Conservation (phyloP, 257 asterid species). For the Solanum chmielewskii region DNA sequence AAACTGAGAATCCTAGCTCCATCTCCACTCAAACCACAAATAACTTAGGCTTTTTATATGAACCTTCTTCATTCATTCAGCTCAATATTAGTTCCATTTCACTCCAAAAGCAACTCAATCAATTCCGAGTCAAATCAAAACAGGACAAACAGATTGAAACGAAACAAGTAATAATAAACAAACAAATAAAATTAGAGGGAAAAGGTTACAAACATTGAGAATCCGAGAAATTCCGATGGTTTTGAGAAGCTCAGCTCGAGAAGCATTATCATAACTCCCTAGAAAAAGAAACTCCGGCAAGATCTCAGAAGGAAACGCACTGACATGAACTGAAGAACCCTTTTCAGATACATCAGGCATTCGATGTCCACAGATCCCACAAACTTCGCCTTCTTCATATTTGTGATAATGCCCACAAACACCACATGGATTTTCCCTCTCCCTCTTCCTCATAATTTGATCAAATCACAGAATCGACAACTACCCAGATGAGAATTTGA, state of each 20-base stretch:
- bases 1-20: neutral
- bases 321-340: conserved; percentile 34
- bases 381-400: conserved; percentile 88
- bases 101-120: neutral
- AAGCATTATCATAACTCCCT: conserved; percentile 91
- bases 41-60: neutral
- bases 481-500: neutral
- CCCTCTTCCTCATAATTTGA: conserved; percentile 64
- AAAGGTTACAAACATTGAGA: conserved; percentile 46
- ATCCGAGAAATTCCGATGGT: conserved; percentile 85
- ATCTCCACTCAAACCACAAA: neutral
- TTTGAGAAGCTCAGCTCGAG: conserved; percentile 90
- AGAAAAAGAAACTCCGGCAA: conserved; percentile 77
- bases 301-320: conserved; percentile 97
- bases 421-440: conserved; percentile 81
- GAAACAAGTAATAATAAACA: neutral
- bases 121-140: neutral
- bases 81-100: neutral
- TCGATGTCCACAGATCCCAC: conserved; percentile 91
- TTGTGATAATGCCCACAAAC: conserved; percentile 93
- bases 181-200: neutral
- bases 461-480: neutral
- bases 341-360: conserved; percentile 42
- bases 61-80: neutral
- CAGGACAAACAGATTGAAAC: neutral